Evolutionary conservation across 1,284 basidiomycete genomes (phyloP).

Genomic region (Farysia itapuensis): DNA sequence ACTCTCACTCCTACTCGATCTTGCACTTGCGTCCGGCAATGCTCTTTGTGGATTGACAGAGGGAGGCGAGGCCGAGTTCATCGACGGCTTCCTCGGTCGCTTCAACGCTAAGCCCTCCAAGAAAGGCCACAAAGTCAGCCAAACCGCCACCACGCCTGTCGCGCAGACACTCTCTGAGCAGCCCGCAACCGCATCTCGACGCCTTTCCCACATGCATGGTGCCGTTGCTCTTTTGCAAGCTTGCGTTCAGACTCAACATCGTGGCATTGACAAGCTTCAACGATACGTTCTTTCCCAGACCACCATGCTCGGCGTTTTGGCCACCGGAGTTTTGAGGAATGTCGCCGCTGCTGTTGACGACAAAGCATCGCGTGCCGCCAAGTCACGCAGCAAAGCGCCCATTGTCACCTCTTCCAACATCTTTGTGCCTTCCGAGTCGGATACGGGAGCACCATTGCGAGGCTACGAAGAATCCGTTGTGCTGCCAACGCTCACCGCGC

Average conservation of each 20-base stretch:
- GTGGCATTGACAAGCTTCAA: conserved; percentile 26
- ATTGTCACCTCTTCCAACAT: conserved; percentile 14
- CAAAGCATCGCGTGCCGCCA: conserved; percentile 4
- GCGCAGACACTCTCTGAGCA: conserved; percentile 26
- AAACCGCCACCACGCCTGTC: not conserved
- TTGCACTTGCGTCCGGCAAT: conserved; percentile 36
- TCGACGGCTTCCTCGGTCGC: conserved; percentile 27
- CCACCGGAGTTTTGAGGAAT: conserved; percentile 32
- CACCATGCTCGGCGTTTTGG: conserved; percentile 41
- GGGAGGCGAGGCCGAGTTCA: conserved; percentile 30
- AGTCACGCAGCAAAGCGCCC: conserved; percentile 9
- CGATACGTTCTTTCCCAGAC: conserved; percentile 27
- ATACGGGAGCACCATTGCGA: conserved; percentile 2
- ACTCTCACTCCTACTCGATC: conserved; percentile 26
- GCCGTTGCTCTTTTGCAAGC: conserved; percentile 30
- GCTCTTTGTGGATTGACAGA: conserved; percentile 43
- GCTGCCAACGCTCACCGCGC: conserved; percentile 14
- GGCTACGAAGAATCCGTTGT: conserved; percentile 19
- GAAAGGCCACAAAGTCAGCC: conserved; percentile 6
- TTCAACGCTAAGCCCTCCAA: conserved; percentile 10
- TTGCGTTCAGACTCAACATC: conserved; percentile 19
- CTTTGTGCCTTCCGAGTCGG: conserved; percentile 6
- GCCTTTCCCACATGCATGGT: conserved; percentile 20
- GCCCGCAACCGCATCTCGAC: conserved; percentile 10
- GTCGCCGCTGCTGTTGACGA: conserved; percentile 19